phyloP scores from a whole-genome alignment of 345 rosid genomes.

The Raphanus raphanistrum region DNA sequence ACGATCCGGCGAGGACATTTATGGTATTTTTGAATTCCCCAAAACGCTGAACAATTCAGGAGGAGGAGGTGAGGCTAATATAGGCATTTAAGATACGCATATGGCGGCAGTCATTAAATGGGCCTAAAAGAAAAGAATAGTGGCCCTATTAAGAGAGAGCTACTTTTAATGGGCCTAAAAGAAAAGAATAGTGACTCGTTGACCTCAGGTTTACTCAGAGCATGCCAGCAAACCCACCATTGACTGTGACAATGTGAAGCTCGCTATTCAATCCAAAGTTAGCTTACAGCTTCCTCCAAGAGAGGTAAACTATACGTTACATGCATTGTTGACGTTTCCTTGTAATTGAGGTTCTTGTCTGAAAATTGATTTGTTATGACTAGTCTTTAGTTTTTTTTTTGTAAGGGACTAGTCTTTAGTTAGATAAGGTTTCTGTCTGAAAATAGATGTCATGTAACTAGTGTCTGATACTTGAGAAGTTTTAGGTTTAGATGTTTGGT shows the following conservation, averaged over 20 bases:
- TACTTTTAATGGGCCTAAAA: too few species aligned
- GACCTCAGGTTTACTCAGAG: slow-evolving; percentile 75
- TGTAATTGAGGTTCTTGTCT: neutral
- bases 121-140: neutral
- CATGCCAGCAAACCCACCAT: slow-evolving; percentile 76
- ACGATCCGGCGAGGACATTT: slow-evolving; percentile 77
- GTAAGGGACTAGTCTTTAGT: neutral
- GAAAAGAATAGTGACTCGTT: neutral
- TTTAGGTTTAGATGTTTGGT: neutral
- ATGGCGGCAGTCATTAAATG: slow-evolving; percentile 2
- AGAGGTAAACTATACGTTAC: slow-evolving; percentile 49
- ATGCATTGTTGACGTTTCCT: neutral
- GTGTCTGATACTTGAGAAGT: neutral
- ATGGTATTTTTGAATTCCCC: neutral
- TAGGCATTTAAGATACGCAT: neutral
- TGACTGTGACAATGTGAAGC: slow-evolving; percentile 83
- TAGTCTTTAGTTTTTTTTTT: neutral
- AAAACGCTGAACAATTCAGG: neutral
- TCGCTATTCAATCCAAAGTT: slow-evolving; percentile 85
- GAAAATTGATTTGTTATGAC: neutral
- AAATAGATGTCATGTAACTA: neutral
- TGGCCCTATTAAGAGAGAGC: neutral
- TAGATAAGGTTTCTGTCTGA: neutral
- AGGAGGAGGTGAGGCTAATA: neutral
- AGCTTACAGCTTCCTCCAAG: slow-evolving; percentile 86